Conservation (phyloP, 1,284 basidiomycete species). For the Psilocybe mexicana region DNA sequence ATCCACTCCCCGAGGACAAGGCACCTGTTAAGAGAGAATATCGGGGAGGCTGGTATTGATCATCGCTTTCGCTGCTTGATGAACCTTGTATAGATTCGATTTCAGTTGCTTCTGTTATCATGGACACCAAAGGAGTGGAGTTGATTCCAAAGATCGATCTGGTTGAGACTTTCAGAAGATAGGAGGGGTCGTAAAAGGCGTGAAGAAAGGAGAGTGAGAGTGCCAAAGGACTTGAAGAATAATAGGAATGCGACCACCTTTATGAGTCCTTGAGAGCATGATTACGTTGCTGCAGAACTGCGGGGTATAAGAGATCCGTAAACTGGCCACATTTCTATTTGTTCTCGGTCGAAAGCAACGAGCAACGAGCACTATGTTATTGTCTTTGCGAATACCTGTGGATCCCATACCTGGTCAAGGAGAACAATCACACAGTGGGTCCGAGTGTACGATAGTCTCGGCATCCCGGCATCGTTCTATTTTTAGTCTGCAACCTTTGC, state of each 20-base stretch:
- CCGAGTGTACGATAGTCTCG: no score
- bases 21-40: constrained; percentile 21
- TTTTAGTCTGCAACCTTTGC: no score
- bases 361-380: background rate
- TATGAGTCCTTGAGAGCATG: background rate
- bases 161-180: background rate
- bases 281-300: background rate
- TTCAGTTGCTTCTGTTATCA: background rate
- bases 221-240: background rate
- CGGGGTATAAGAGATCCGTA: background rate
- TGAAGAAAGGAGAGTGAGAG: background rate
- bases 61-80: background rate
- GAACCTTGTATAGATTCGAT: background rate
- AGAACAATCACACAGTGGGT: no score
- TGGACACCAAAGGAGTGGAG: background rate
- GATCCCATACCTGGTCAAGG: no score
- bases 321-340: background rate
- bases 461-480: no score
- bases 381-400: background rate
- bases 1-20: constrained; percentile 5
- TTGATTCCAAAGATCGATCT: background rate
- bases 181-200: background rate
- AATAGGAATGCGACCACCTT: background rate
- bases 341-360: background rate
- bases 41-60: constrained; percentile 15